Base-by-base conservation (phyloP, 139 green algal genomes). In the Picochlorum sp. region DNA sequence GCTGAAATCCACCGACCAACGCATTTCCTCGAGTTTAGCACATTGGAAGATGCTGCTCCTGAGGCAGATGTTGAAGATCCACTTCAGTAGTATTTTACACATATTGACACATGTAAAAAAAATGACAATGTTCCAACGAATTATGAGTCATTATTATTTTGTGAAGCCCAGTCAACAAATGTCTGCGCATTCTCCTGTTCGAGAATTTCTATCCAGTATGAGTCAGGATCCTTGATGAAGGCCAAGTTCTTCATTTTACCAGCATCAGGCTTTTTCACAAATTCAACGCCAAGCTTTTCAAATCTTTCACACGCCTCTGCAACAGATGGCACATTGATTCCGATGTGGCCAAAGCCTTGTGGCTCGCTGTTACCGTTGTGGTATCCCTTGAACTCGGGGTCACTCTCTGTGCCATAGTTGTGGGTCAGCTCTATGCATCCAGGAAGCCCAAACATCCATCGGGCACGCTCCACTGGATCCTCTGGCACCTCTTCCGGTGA, bases 11-110 rank as follows among this genome's bases (percentile, higher is more conserved):
- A 93, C 67, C 79, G 94, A 10, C 88, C 94, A 21, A 93, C 85
- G 3, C 94, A 99, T 85, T 99, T 98, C 71, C 68, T 98, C 45
- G 94, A 98, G 74, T 98, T 99, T 71, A 77, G 75, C n/a, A 85
- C 77, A 24, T 64, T 97, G 65, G 91, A 98, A 79, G 90, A 94
- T 20, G 74, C 69, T 6, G 80, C 90, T 49, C 62, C 78, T 3
- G 90, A 95, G 45, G 90, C 84, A 3, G 93, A 98, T 74, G 69
- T 91, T 24, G 91, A 97, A 70, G 83, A 98, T 74, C 80, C 83
- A 61, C 96, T 97, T 20, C n/a, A 66, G 13, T 41, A 47, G 37
- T 23, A 74, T 50, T 67, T 50, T 67, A 34, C 23, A 70, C 9
- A 45, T 49, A 20, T 57, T 41, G 28, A 30, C 28, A 5, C 28